phyloP scores from a whole-genome alignment of 106 monocot species.

The Chionographis japonica region DNA sequence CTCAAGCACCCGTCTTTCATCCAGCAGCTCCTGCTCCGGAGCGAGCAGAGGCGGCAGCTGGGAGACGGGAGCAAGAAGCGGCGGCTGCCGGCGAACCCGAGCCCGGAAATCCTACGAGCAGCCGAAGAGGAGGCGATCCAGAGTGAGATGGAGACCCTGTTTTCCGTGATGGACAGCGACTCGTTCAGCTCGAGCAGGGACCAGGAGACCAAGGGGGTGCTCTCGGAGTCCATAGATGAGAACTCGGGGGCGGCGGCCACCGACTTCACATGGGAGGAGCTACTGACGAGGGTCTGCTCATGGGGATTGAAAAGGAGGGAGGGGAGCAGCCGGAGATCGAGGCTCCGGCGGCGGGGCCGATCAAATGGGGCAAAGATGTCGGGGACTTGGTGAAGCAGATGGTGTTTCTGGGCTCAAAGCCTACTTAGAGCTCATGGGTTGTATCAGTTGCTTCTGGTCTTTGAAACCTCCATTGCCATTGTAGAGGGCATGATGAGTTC shows the following conservation, averaged over 20 bases:
- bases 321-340: constrained; percentile 17
- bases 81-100: constrained; percentile 9
- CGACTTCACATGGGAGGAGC: constrained; percentile 41
- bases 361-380: constrained; percentile 26
- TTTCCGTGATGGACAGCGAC: constrained; percentile 13
- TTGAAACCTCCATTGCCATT: too few species aligned
- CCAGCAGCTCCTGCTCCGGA: constrained; percentile 9
- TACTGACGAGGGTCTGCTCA: constrained; percentile 6
- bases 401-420: constrained; percentile 15
- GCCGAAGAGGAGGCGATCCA: not conserved
- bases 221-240: not conserved
- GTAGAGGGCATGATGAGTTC: too few species aligned
- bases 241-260: constrained; percentile 1
- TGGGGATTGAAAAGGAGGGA: not conserved
- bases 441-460: too few species aligned
- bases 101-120: not conserved
- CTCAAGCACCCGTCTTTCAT: constrained; percentile 29
- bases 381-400: constrained; percentile 28
- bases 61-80: constrained; percentile 22
- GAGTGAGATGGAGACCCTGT: constrained; percentile 3
- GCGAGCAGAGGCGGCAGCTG: constrained; percentile 6
- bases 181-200: not conserved
- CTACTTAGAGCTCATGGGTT: not conserved
- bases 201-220: not conserved
- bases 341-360: constrained; percentile 2